Evolutionary conservation across 208 protist genomes (phyloP), one percentile per base, ranked within the genome.

Genomic region (Trypanosoma boissoni): DNA sequence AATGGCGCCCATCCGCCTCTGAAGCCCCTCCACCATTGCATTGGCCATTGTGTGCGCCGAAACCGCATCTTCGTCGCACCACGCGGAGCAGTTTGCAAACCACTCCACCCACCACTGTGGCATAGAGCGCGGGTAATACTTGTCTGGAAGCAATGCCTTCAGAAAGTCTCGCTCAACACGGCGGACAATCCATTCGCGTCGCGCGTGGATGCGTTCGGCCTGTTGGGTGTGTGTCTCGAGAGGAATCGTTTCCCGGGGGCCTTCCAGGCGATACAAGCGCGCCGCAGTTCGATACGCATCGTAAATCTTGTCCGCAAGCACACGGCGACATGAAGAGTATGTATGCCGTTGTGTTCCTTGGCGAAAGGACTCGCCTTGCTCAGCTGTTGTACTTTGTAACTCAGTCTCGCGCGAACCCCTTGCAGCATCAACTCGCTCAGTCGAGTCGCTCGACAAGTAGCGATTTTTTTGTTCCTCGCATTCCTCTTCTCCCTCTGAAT

Each of bases 41-140:
- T 2, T 31, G 2, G 60, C 36, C 67, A 73, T 73, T 16, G 41
- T 54, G 21, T 42, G 58, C n/a, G 43, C 45, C 3, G 59, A 51
- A 1, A 67, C 52, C 14, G 27, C 20, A 21, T 58, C 58, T 43
- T 73, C 58, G 28, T 12, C 16, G 24, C 67, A 73, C 49, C 58
- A 63, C 18, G 18, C 32, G 32, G 20, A 62, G 43, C 67, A 73
- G 0, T 12, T 12, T 10, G 16, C 34, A 29, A 61, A 73, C 52
- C 49, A 73, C 28, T 67, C 31, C 16, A 66, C 57, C 67, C 67
- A 73, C 67, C 67, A 73, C 8, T 36, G 21, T 23, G 67, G 67
- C 58, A 73, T 67, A 12, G 10, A 42, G 14, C 50, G 24, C 9
- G 67, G 67, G 42, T 50, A 73, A 41, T 73, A 61, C 21, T n/a